Conservation (phyloP, 768 basidiomycete genomes). For the Lentinula raphanica region DNA sequence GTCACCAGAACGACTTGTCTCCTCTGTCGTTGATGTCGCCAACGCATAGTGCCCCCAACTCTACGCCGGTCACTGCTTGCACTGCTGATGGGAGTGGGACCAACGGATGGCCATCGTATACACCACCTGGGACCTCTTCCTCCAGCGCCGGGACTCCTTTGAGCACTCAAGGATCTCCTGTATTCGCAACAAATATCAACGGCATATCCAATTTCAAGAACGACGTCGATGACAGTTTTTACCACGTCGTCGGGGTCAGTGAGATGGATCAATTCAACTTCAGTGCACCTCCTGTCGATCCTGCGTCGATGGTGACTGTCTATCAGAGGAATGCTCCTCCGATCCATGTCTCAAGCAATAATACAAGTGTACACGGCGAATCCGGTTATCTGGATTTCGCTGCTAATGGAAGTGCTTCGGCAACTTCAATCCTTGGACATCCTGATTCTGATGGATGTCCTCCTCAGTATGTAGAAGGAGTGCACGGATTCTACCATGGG, state of each 20-base stretch:
- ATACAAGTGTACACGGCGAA: neutral
- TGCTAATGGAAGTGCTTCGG: neutral
- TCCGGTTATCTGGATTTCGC: slow-evolving; percentile 1
- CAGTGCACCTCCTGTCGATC: slow-evolving; percentile 22
- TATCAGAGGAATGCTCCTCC: neutral
- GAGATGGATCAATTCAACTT: slow-evolving; percentile 53
- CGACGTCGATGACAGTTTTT: slow-evolving; percentile 36
- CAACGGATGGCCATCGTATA: slow-evolving; percentile 56
- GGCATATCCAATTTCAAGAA: slow-evolving; percentile 25
- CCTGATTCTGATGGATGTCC: neutral
- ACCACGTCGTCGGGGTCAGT: slow-evolving; percentile 23
- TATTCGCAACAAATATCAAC: slow-evolving; percentile 32
- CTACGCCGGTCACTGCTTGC: slow-evolving; percentile 47
- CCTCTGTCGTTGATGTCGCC: slow-evolving; percentile 12
- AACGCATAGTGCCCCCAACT: slow-evolving; percentile 26
- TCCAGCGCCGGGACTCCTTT: slow-evolving; percentile 41
- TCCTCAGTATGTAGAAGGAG: neutral
- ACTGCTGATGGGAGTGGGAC: slow-evolving; percentile 43
- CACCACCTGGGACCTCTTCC: slow-evolving; percentile 53
- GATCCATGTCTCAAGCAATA: neutral
- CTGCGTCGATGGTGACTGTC: neutral
- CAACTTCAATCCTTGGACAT: neutral
- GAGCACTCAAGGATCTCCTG: slow-evolving; percentile 37
- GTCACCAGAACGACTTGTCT: slow-evolving; percentile 6
- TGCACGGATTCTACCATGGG: slow-evolving; percentile 3